Evolutionary conservation across 177 flowering plant species (phyloP).

Genomic region (Telopea speciosissima): DNA sequence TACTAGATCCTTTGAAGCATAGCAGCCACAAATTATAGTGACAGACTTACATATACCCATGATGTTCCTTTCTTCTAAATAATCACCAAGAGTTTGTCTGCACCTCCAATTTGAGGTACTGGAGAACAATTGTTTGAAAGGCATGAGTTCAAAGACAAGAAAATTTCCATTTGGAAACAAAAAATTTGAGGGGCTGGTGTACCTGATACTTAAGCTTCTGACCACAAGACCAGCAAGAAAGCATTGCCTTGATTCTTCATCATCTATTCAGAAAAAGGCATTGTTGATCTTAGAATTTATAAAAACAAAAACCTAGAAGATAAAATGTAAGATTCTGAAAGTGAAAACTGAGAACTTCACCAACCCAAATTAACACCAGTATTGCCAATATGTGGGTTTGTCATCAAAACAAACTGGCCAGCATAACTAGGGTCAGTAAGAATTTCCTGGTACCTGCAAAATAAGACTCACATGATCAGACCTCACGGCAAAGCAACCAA

Average conservation of each 20-base stretch:
- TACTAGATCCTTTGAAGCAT: background rate
- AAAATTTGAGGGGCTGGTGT: slow-evolving; percentile 3
- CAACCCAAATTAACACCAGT: slow-evolving; percentile 88
- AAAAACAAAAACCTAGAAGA: background rate
- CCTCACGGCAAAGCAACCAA: too few relatives aligned
- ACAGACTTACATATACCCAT: slow-evolving; percentile 68
- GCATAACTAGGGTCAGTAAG: slow-evolving; percentile 98
- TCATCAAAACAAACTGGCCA: slow-evolving; percentile 97
- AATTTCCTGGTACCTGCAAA: slow-evolving; percentile 88
- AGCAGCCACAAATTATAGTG: background rate
- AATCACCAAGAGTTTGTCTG: slow-evolving; percentile 58
- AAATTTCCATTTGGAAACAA: background rate
- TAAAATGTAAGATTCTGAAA: background rate
- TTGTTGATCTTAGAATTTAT: background rate
- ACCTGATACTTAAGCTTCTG: slow-evolving; percentile 87
- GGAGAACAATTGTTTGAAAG: slow-evolving; percentile 1
- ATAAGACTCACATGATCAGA: background rate
- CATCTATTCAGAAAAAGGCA: background rate
- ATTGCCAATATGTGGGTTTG: slow-evolving; percentile 94
- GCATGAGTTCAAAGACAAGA: background rate
- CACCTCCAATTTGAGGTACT: slow-evolving; percentile 96
- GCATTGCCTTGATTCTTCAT: slow-evolving; percentile 36
- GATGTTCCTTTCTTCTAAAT: slow-evolving; percentile 73
- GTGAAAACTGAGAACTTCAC: slow-evolving; percentile 11
- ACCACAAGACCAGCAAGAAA: slow-evolving; percentile 87